phyloP scores from a whole-genome alignment of 169 alveolate species.

The Plasmodium ovale region DNA sequence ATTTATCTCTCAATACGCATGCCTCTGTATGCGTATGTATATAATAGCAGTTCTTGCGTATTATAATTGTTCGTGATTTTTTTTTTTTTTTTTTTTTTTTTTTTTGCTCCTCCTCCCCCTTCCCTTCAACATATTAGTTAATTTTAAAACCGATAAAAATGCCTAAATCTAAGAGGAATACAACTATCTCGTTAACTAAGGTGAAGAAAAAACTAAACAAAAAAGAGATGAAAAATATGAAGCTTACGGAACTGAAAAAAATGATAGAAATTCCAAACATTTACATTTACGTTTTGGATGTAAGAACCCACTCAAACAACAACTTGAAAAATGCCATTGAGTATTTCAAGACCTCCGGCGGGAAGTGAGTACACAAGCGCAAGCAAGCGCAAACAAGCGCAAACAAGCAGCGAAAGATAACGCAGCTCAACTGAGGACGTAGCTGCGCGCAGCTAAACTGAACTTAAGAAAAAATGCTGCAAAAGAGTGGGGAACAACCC shows the following conservation, averaged over 20 bases:
- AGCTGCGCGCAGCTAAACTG: too few relatives aligned
- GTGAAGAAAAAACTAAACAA: constrained; percentile 71
- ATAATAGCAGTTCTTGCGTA: too few relatives aligned
- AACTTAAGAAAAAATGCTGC: background rate
- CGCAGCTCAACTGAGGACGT: too few relatives aligned
- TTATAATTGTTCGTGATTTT: too few relatives aligned
- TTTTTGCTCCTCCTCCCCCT: too few relatives aligned
- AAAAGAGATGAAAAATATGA: constrained; percentile 51
- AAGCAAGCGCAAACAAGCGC: background rate
- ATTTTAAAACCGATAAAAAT: constrained; percentile 25
- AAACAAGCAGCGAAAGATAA: background rate
- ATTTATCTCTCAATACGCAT: too few relatives aligned
- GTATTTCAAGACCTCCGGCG: constrained; percentile 55
- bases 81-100: too few relatives aligned
- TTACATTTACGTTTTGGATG: constrained; percentile 47
- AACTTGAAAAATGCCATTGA: constrained; percentile 70
- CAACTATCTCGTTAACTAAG: constrained; percentile 64
- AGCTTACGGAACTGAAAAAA: constrained; percentile 45
- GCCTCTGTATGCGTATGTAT: too few relatives aligned
- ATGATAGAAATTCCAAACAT: constrained; percentile 48
- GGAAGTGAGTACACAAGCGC: constrained; percentile 13
- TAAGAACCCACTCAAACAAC: constrained; percentile 67
- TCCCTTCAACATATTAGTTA: too few relatives aligned
- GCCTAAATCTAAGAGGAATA: constrained; percentile 76
- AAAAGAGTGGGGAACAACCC: background rate